phyloP scores from a whole-genome alignment of 1,284 basidiomycete genomes.

The Cutaneotrichosporon dermatis region DNA sequence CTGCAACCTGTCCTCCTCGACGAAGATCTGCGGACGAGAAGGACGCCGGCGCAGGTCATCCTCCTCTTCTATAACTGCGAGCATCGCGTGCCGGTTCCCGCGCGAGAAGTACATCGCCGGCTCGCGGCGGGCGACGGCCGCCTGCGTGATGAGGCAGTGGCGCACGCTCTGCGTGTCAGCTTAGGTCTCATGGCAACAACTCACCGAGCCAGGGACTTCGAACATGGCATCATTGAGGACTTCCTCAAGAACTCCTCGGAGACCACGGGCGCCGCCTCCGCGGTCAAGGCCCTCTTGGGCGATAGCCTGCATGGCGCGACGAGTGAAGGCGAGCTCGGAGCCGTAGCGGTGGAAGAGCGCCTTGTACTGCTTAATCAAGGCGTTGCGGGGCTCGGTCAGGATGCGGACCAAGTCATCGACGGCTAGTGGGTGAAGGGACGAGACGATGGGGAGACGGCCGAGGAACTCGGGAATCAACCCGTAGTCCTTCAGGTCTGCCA shows the following conservation, averaged over 20 bases:
- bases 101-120: conserved; percentile 61
- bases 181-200: conserved; percentile 44
- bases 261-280: conserved; percentile 82
- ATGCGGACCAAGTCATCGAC: conserved; percentile 77
- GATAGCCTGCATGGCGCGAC: conserved; percentile 56
- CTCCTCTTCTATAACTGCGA: conserved; percentile 57
- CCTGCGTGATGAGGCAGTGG: conserved; percentile 60
- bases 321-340: conserved; percentile 48
- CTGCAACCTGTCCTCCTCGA: conserved; percentile 13
- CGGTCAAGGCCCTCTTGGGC: conserved; percentile 70
- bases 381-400: conserved; percentile 84
- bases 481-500: conserved; percentile 72
- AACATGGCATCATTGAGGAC: conserved; percentile 80
- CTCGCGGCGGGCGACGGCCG: conserved; percentile 54
- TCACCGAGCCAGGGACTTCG: conserved; percentile 69
- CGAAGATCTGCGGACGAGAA: conserved; percentile 3
- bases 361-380: conserved; percentile 82
- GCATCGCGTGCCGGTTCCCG: conserved; percentile 57
- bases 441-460: conserved; percentile 83
- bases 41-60: conserved; percentile 38
- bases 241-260: conserved; percentile 89
- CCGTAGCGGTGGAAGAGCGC: conserved; percentile 59
- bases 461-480: conserved; percentile 95
- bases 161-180: conserved; percentile 53
- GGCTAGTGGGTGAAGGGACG: conserved; percentile 69